Evolutionary conservation across 257 asterid genomes (phyloP).

Genomic region (Thymus quinquecostatus): DNA sequence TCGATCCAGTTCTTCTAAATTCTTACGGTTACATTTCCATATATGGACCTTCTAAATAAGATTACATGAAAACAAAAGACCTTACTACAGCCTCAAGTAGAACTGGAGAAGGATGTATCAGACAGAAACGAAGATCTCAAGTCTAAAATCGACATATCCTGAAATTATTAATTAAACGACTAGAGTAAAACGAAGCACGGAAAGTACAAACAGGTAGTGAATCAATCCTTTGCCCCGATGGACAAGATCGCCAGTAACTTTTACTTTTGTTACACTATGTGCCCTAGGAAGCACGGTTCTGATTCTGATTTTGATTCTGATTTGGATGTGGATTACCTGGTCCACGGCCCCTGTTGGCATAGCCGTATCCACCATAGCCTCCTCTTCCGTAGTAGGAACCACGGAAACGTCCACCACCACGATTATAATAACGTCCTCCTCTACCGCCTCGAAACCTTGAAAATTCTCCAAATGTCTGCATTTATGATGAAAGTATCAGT

Average conservation of each 20-base stretch:
- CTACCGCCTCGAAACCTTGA: constrained; percentile 87
- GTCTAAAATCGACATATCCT: constrained; percentile 26
- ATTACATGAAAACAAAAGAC: constrained; percentile 3
- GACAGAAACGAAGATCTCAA: constrained; percentile 7
- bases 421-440: constrained; percentile 74
- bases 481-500: too few species aligned
- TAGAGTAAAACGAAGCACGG: constrained; percentile 44
- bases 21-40: neutral
- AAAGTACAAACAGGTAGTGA: constrained; percentile 43
- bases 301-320: neutral
- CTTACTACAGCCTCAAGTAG: constrained; percentile 2
- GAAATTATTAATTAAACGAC: constrained; percentile 36
- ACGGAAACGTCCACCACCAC: constrained; percentile 74
- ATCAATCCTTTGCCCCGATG: constrained; percentile 34
- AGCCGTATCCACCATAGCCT: constrained; percentile 63
- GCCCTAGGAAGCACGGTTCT: constrained; percentile 28
- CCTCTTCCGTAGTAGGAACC: constrained; percentile 74
- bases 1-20: too few species aligned
- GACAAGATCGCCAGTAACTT: constrained; percentile 36
- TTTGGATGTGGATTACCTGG: constrained; percentile 22
- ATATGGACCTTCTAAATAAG: neutral
- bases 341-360: constrained; percentile 52
- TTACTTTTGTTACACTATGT: constrained; percentile 15
- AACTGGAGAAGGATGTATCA: neutral
- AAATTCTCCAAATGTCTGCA: constrained; percentile 87